Evolutionary conservation across 192 early-diverging fungal species (phyloP).

Genomic region (Podila verticillata): DNA sequence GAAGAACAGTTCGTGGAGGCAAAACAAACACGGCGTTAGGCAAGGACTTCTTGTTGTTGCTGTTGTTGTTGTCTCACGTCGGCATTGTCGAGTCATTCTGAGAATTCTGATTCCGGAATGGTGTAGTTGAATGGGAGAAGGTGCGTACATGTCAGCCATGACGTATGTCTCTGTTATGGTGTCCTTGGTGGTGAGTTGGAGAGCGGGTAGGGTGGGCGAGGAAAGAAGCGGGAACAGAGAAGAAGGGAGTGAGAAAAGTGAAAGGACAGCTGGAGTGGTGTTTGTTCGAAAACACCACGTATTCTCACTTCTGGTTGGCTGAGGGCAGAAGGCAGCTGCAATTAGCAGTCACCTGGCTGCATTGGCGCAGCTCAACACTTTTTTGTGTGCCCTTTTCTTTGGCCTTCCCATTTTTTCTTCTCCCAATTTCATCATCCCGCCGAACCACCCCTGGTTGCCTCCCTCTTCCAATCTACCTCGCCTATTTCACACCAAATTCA

Average conservation of each 20-base stretch:
- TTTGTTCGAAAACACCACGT: background rate
- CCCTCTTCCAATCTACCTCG: too few species aligned
- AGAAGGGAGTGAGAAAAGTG: slow-evolving; percentile 6
- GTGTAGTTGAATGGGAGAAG: too few species aligned
- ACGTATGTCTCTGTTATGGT: too few species aligned
- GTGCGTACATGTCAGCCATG: background rate
- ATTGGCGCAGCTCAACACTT: background rate
- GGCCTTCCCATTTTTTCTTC: slow-evolving; percentile 2
- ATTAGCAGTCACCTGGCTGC: too few species aligned
- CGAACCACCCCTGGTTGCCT: too few species aligned
- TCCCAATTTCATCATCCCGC: too few species aligned
- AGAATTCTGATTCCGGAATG: too few species aligned
- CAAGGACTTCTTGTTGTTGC: background rate
- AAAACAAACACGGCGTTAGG: background rate
- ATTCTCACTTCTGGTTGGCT: background rate
- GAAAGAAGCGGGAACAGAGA: background rate
- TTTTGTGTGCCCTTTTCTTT: background rate
- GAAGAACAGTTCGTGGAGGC: background rate
- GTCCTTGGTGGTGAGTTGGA: background rate
- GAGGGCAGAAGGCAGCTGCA: background rate
- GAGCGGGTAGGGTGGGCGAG: background rate
- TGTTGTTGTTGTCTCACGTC: too few species aligned
- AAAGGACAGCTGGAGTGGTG: background rate
- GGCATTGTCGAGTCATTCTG: too few species aligned
- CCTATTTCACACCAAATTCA: too few species aligned